Evolutionary conservation across 106 monocot genomes (phyloP).

Genomic region (Platanthera zijinensis): DNA sequence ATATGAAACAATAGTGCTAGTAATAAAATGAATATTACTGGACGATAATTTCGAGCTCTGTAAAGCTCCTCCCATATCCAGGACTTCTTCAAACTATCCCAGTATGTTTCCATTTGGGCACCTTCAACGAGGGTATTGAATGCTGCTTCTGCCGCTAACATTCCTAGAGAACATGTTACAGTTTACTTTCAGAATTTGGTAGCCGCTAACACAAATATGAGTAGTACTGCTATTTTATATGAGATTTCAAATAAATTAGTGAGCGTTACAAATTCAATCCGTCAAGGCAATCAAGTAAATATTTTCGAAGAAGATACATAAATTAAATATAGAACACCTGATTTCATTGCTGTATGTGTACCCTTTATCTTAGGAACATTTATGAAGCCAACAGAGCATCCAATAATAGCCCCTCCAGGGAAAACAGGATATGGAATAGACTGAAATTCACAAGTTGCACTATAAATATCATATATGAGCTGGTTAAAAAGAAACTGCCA

Average conservation of each 20-base stretch:
- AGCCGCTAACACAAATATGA: background rate
- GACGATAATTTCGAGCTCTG: conserved; percentile 83
- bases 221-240: background rate
- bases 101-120: conserved; percentile 66
- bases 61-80: conserved; percentile 96
- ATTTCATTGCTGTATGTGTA: conserved; percentile 99
- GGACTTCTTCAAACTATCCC: conserved; percentile 77
- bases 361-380: conserved; percentile 99
- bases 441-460: conserved; percentile 37
- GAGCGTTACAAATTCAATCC: background rate
- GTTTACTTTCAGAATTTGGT: background rate
- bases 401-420: conserved; percentile 96
- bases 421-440: conserved; percentile 93
- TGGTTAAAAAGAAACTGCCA: background rate
- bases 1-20: background rate
- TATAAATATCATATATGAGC: background rate
- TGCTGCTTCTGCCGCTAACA: conserved; percentile 93
- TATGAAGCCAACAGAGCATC: conserved; percentile 93
- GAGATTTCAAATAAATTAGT: background rate
- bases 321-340: conserved; percentile 39
- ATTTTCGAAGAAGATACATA: background rate
- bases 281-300: background rate
- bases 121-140: conserved; percentile 57
- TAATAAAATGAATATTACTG: conserved; percentile 31
- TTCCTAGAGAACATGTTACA: conserved; percentile 43